A percentile compares a stretch with the other conserved stretches of the same genome.
phyloP scores from a whole-genome alignment of 2,329 filamentous ascomycete genomes.

The Colletotrichum paranaense region DNA sequence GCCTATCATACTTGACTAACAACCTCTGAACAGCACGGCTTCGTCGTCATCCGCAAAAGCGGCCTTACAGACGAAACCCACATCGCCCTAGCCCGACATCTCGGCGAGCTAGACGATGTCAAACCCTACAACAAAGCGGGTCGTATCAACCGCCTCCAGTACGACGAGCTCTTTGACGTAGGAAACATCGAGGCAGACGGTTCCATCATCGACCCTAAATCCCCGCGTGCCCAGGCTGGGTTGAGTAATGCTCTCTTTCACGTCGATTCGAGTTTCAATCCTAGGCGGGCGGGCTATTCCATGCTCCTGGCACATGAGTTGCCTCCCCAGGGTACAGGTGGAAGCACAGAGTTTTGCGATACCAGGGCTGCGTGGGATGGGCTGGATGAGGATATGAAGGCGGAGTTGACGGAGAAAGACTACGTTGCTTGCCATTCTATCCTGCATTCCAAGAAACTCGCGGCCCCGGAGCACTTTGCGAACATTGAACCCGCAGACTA shows the following conservation, averaged over 20 bases:
- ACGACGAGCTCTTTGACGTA: constrained; percentile 67
- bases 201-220: constrained; percentile 47
- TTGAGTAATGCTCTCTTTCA: constrained; percentile 64
- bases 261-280: constrained; percentile 65
- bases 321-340: constrained; percentile 57
- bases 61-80: background rate
- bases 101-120: constrained; percentile 55
- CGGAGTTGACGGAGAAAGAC: constrained; percentile 49
- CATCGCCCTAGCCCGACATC: background rate
- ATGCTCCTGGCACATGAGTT: constrained; percentile 61
- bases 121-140: constrained; percentile 58
- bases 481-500: constrained; percentile 53
- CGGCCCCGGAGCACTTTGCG: constrained; percentile 58
- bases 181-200: constrained; percentile 64
- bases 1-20: background rate
- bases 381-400: constrained; percentile 48
- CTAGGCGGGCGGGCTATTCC: constrained; percentile 62
- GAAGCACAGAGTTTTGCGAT: constrained; percentile 65
- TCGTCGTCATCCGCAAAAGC: background rate
- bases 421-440: constrained; percentile 62
- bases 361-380: constrained; percentile 61
- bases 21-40: background rate
- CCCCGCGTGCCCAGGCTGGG: constrained; percentile 52
- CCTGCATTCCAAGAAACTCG: constrained; percentile 62
- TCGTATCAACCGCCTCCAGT: constrained; percentile 57